Evolutionary conservation across 495 filamentous ascomycete species (phyloP).

Genomic region (Penicillium macrosclerotiorum): DNA sequence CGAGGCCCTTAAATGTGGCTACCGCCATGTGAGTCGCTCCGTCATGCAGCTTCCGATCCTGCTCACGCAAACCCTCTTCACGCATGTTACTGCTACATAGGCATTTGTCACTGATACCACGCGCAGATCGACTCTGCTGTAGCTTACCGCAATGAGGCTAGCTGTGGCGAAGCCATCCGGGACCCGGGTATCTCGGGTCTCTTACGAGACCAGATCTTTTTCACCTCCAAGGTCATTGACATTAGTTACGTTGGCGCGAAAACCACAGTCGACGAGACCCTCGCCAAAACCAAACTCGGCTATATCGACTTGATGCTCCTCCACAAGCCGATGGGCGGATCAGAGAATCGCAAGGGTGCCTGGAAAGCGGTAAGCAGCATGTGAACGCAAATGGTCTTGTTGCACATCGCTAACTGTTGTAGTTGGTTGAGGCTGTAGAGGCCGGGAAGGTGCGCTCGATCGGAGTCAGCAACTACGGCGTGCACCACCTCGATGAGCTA

Average conservation of each 20-base stretch:
- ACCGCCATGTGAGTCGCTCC: slow-evolving; percentile 56
- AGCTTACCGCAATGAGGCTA: slow-evolving; percentile 61
- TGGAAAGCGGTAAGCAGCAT: slow-evolving; percentile 54
- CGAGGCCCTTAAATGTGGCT: slow-evolving; percentile 63
- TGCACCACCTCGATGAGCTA: slow-evolving; percentile 66
- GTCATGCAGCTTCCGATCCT: background rate
- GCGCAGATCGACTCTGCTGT: slow-evolving; percentile 58
- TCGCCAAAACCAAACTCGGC: slow-evolving; percentile 52
- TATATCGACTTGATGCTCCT: slow-evolving; percentile 68
- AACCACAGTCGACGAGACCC: slow-evolving; percentile 51
- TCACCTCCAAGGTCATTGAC: slow-evolving; percentile 65
- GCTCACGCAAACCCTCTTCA: too few relatives aligned
- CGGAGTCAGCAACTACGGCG: slow-evolving; percentile 68
- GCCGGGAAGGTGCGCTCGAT: slow-evolving; percentile 58
- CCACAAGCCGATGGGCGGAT: slow-evolving; percentile 65
- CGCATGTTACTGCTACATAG: too few relatives aligned
- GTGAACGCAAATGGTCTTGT: background rate
- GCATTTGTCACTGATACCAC: background rate
- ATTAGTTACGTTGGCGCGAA: slow-evolving; percentile 56
- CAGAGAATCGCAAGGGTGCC: slow-evolving; percentile 53
- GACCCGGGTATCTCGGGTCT: slow-evolving; percentile 42
- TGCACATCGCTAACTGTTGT: background rate
- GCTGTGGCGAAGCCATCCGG: slow-evolving; percentile 56
- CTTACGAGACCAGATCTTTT: slow-evolving; percentile 60
- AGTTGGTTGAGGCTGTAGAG: slow-evolving; percentile 60